Base-by-base conservation (phyloP, 805 yeast genomes). In the Wickerhamiella shivajii region DNA sequence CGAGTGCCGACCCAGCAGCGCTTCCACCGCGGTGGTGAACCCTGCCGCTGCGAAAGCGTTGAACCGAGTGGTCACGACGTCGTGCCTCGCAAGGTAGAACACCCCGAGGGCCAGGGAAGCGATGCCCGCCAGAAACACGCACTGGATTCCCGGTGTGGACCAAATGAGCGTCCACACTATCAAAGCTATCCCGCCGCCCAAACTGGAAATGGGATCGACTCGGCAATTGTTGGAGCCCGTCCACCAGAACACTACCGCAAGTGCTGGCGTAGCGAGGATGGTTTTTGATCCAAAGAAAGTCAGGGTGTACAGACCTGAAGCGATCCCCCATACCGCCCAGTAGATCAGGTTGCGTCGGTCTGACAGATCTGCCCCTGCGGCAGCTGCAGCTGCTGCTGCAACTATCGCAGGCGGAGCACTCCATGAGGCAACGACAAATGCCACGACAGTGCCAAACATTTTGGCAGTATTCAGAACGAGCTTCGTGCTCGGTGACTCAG, bases 41-140 rank as follows among this genome's bases (percentile, higher is more conserved):
- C 40, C 27, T 5, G 47, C 39, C 8, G 40, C 37, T 6, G 35
- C 31, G 4, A 35, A 18, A 1, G 47, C 44, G 32, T 53, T 53
- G 34, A 37, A 33, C 20, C 56, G 34, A 6, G 52, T 35, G 13
- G 46, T 46, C 10, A 35, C 37, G 12, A 48, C 30, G 30, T 52
- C 56, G 9, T 50, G 41, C 11, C 45, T 40, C 14, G 52, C 43
- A 8, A 53, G 35, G 13, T 49, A 29, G 32, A 50, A 52, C 7
- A 53, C 55, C 2, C 52, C 52, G 5, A 46, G 30, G 0, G 57
- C 46, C 5, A 51, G 48, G 22, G 49, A 38, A 4, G 56, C 40
- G 15, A 52, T 51, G 5, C 44, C 31, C 10, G 45, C 38, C 18
- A 49, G 31, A 10, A 12, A 43, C 30, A 19, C 43, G 37, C 2